phyloP scores from a whole-genome alignment of 1,284 basidiomycete species.

The Cryptococcus sp. region DNA sequence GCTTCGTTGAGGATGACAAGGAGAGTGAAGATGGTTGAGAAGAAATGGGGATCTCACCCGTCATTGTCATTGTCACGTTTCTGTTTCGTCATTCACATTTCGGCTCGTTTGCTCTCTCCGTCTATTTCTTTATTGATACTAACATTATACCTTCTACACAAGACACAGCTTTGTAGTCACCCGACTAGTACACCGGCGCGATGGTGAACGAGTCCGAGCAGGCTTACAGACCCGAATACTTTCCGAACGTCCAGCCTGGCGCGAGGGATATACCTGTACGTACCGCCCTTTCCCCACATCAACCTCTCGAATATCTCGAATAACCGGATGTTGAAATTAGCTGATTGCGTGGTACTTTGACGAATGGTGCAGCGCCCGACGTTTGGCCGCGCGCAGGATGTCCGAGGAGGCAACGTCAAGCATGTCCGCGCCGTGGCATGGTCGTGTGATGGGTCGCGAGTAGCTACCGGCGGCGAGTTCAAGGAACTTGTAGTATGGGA shows the following conservation, averaged over 20 bases:
- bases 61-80: no score
- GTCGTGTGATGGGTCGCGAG: slow-evolving; percentile 29
- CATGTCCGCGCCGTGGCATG: slow-evolving; percentile 30
- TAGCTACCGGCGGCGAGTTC: slow-evolving; percentile 33
- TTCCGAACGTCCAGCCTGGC: slow-evolving; percentile 20
- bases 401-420: slow-evolving; percentile 29
- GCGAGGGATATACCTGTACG: slow-evolving; percentile 31
- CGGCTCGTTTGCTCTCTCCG: no score
- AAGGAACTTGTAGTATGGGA: slow-evolving; percentile 33
- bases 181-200: no score
- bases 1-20: no score
- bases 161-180: no score
- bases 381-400: slow-evolving; percentile 22
- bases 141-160: no score
- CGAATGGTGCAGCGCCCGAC: slow-evolving; percentile 21
- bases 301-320: background rate
- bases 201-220: slow-evolving; percentile 16
- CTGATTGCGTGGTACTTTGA: slow-evolving; percentile 3
- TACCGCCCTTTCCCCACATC: background rate
- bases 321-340: background rate
- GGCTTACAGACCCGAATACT: slow-evolving; percentile 22
- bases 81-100: no score
- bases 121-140: no score
- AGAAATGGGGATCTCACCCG: no score
- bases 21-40: no score